phyloP scores from a whole-genome alignment of 192 early-diverging fungal species.

The Powellomyces hirtus region DNA sequence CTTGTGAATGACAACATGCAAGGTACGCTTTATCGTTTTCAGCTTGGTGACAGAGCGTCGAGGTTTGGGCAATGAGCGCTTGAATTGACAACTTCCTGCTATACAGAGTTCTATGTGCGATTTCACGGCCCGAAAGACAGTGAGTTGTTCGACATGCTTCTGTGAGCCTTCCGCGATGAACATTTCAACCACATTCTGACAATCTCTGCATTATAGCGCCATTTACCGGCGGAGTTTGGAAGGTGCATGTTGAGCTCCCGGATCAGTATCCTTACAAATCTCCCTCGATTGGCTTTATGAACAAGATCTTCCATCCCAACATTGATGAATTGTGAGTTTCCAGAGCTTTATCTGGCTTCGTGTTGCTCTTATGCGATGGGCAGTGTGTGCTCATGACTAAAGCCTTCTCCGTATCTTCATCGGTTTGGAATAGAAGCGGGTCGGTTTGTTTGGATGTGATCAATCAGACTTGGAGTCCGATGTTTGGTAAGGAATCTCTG shows the following conservation, averaged over 20 bases:
- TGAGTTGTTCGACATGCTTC: no score
- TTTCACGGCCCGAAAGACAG: slow-evolving; percentile 94
- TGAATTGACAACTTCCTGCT: no score
- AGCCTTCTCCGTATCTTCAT: background rate
- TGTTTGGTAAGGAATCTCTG: slow-evolving; percentile 82
- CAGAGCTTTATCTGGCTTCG: no score
- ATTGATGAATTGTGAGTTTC: slow-evolving; percentile 96
- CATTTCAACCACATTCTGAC: no score
- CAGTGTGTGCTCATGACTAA: no score
- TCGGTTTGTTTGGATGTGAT: slow-evolving; percentile 99
- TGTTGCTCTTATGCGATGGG: no score
- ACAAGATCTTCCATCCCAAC: slow-evolving; percentile 98
- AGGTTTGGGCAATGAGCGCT: no score
- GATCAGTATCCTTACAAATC: slow-evolving; percentile 99
- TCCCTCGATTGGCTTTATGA: slow-evolving; percentile 98
- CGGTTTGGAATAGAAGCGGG: slow-evolving; percentile 70
- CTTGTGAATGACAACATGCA: slow-evolving; percentile 99
- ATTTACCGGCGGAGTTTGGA: slow-evolving; percentile 93
- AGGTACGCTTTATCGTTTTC: no score
- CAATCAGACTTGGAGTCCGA: slow-evolving; percentile 99
- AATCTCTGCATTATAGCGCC: slow-evolving; percentile 66
- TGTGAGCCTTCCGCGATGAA: no score
- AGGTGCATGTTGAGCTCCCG: slow-evolving; percentile 96
- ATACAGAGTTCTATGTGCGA: slow-evolving; percentile 85
- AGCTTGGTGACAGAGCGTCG: no score